These are phyloP conservation scores for Moniliella sp. DNA, from an alignment of 1,284 basidiomycete species.

Conservation along the genomic window DNA sequence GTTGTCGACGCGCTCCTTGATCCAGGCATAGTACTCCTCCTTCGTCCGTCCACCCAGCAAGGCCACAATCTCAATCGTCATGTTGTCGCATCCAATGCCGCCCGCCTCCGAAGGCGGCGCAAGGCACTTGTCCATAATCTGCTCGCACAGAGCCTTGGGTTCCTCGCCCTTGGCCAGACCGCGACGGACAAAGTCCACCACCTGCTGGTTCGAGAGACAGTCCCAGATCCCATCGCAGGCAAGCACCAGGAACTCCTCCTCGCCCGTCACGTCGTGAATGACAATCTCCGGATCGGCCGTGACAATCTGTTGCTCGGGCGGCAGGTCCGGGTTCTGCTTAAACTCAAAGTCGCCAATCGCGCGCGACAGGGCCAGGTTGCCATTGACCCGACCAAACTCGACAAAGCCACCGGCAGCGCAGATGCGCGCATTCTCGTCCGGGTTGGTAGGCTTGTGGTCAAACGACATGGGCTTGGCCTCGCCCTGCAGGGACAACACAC, in stretches of 20 bases:
- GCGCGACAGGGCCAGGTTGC: slow-evolving; percentile 81
- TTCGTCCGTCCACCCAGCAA: slow-evolving; percentile 64
- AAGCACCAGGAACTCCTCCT: slow-evolving; percentile 89
- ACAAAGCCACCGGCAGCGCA: slow-evolving; percentile 84
- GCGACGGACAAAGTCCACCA: slow-evolving; percentile 66
- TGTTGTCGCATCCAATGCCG: slow-evolving; percentile 94
- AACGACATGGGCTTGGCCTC: slow-evolving; percentile 66
- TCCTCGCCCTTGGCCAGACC: slow-evolving; percentile 60
- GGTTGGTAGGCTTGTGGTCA: slow-evolving; percentile 82
- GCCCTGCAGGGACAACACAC: slow-evolving; percentile 68
- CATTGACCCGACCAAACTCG: slow-evolving; percentile 90
- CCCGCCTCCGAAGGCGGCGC: slow-evolving; percentile 80
- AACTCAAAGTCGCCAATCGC: slow-evolving; percentile 96
- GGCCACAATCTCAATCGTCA: slow-evolving; percentile 83
- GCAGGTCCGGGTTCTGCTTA: slow-evolving; percentile 68
- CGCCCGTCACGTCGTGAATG: slow-evolving; percentile 53
- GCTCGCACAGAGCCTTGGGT: slow-evolving; percentile 61
- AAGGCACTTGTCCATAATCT: slow-evolving; percentile 75
- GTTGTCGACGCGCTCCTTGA: slow-evolving; percentile 59
- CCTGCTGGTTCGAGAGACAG: slow-evolving; percentile 77
- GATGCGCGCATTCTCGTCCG: slow-evolving; percentile 69
- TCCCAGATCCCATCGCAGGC: slow-evolving; percentile 99
- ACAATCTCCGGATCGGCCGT: slow-evolving; percentile 83
- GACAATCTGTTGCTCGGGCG: slow-evolving; percentile 77
- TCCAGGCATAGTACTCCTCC: slow-evolving; percentile 80